Conservation (phyloP, 139 green algal genomes). For the Micromonas pusilla region DNA sequence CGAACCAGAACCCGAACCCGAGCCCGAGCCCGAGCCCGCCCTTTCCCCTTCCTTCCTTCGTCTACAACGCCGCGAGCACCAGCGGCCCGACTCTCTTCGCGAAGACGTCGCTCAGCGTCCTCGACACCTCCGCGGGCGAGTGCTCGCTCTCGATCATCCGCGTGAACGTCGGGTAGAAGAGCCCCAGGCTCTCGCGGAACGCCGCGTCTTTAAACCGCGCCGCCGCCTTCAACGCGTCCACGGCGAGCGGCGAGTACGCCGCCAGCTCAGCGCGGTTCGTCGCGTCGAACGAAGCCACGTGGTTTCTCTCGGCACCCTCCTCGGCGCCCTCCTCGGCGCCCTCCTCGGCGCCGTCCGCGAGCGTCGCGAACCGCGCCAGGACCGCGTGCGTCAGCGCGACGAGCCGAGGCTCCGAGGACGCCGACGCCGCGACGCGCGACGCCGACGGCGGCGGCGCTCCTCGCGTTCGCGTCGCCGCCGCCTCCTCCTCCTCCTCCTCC, state of each 20-base stretch:
- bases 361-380: background rate
- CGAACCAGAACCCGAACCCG: too few species aligned
- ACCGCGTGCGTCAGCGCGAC: background rate
- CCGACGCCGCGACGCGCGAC: too few species aligned
- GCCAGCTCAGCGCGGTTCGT: too few species aligned
- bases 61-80: background rate
- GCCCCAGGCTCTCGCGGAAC: slow-evolving; percentile 63
- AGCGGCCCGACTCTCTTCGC: slow-evolving; percentile 53
- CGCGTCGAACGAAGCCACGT: too few species aligned
- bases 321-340: background rate
- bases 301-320: background rate
- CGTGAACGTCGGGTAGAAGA: slow-evolving; percentile 81
- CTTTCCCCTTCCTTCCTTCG: background rate
- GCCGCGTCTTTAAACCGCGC: slow-evolving; percentile 38
- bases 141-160: slow-evolving; percentile 72
- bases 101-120: slow-evolving; percentile 75
- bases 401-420: background rate
- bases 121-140: slow-evolving; percentile 73
- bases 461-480: background rate
- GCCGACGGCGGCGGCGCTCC: background rate
- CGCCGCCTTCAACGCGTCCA: slow-evolving; percentile 61
- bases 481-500: background rate
- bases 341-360: background rate
- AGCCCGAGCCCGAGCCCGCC: too few species aligned
- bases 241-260: slow-evolving; percentile 33